A percentile compares a stretch with the other conserved stretches of the same genome.
Conservation (phyloP, 768 basidiomycete species). For the Mycena kentingensis region DNA sequence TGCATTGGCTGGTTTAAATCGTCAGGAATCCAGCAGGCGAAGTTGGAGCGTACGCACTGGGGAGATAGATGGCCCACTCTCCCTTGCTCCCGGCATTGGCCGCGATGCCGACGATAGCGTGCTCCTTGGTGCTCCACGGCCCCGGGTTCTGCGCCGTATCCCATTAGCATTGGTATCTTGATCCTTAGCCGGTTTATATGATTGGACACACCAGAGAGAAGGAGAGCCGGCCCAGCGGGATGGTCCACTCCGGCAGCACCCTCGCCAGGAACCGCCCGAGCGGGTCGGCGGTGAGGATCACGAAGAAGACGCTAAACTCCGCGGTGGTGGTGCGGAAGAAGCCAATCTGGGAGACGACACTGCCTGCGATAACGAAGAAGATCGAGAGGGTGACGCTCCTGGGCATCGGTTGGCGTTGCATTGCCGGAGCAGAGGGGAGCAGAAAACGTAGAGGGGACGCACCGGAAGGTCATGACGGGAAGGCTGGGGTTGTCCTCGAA, state of each 20-base stretch:
- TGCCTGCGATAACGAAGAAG: neutral
- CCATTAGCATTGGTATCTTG: neutral
- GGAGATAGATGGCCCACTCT: neutral
- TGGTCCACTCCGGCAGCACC: neutral
- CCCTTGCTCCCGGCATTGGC: neutral
- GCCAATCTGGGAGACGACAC: neutral
- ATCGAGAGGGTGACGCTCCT: neutral
- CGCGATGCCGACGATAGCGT: slow-evolving; percentile 2
- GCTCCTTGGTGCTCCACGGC: slow-evolving; percentile 1
- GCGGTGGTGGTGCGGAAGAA: slow-evolving; percentile 6
- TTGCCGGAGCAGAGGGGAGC: too few relatives aligned
- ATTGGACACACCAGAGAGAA: neutral
- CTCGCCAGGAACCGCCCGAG: neutral
- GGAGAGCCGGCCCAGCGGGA: neutral
- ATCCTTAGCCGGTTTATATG: neutral
- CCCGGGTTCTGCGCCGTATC: neutral
- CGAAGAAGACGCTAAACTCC: neutral
- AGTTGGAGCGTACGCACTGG: neutral
- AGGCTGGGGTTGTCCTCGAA: slow-evolving; percentile 7
- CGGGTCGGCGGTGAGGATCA: slow-evolving; percentile 3
- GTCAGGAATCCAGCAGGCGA: neutral
- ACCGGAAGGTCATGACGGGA: neutral
- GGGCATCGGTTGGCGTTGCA: too few relatives aligned
- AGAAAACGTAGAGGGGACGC: neutral
- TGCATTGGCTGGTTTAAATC: neutral